Base-by-base conservation (phyloP, 805 yeast genomes). In the Wickerhamiella brachini region DNA sequence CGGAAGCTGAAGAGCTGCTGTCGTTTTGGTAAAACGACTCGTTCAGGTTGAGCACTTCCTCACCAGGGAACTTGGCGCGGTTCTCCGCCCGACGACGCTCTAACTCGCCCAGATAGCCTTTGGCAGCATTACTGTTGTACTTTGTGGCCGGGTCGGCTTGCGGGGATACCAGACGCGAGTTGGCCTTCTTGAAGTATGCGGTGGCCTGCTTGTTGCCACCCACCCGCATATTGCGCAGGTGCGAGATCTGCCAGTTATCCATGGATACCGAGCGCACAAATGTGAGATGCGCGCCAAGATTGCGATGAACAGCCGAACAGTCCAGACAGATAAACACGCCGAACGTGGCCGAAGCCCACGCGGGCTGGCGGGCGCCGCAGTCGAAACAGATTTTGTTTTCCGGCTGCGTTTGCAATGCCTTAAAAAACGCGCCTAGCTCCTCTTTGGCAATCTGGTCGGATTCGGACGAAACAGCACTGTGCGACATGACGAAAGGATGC, bases 311-410 rank as follows among this genome's bases (percentile, higher is more conserved):
- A 3, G 97, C 89, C 50, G 95, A 85, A 68, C 98, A 93, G 66
- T 93, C 95, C 54, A 89, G 75, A 71, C 98, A 93, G 53, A 93
- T 71, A 65, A 89, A 77, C 49, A 89, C 85, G 51, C 97, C 98
- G 68, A 86, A 90, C 13, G 97, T 95, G 51, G 90, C 88, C 13
- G 97, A 90, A 3, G 98, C 86, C 98, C 98, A 93, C 0, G 97
- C 87, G 38, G 98, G 97, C 66, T 89, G 89, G 64, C 85, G 87
- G 60, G 89, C 85, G 49, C 83, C 77, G 68, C 98, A 93, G 65
- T 93, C 98, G 69, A 93, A 90, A 69, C 98, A 93, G 50, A 66
- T 67, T 61, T 64, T 82, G 72, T 89, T 89, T 46, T 87, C 84
- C 80, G 80, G 55, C 62, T 76, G 72, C 66, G 81, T 71, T 59